Evolutionary conservation across 352 stramenopile genomes (phyloP).

Genomic region (Phytophthora aleatoria): DNA sequence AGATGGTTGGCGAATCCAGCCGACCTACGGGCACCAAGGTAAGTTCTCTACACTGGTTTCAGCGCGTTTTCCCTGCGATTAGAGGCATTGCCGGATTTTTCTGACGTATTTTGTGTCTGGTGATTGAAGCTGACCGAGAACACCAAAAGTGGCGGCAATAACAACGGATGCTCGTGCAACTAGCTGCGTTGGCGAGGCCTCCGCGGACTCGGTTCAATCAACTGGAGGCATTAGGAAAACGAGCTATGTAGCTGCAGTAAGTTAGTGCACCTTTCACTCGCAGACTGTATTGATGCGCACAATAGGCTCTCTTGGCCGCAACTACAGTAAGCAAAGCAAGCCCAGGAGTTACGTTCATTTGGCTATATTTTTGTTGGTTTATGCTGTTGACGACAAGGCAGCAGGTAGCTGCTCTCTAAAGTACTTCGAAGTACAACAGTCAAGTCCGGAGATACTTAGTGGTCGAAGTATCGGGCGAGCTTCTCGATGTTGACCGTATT

Average conservation of each 20-base stretch:
- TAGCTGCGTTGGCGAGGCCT: constrained; percentile 18
- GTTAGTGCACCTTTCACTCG: constrained; percentile 21
- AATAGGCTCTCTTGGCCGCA: constrained; percentile 8
- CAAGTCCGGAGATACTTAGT: constrained; percentile 23
- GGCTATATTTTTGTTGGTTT: constrained; percentile 26
- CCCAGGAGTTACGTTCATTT: constrained; percentile 20
- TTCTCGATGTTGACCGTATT: constrained; percentile 61
- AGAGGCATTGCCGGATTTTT: constrained; percentile 11
- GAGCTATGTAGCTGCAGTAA: constrained; percentile 13
- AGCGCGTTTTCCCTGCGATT: constrained; percentile 3
- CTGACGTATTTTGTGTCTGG: constrained; percentile 14
- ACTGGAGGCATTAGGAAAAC: constrained; percentile 15
- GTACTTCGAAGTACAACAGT: neutral
- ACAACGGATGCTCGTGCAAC: constrained; percentile 48
- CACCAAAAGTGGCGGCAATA: constrained; percentile 38
- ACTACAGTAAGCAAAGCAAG: constrained; percentile 18
- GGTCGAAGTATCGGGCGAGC: constrained; percentile 69
- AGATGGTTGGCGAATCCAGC: constrained; percentile 85
- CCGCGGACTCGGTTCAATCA: constrained; percentile 2
- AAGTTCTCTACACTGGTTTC: constrained; percentile 17
- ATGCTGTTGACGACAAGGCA: constrained; percentile 10
- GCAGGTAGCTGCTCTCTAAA: neutral
- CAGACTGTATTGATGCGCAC: constrained; percentile 14
- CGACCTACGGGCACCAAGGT: constrained; percentile 71
- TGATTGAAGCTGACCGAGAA: constrained; percentile 43